These are phyloP conservation scores for Trichosporon sp. DNA, from an alignment of 1,284 basidiomycete species.

Conservation along the genomic window DNA sequence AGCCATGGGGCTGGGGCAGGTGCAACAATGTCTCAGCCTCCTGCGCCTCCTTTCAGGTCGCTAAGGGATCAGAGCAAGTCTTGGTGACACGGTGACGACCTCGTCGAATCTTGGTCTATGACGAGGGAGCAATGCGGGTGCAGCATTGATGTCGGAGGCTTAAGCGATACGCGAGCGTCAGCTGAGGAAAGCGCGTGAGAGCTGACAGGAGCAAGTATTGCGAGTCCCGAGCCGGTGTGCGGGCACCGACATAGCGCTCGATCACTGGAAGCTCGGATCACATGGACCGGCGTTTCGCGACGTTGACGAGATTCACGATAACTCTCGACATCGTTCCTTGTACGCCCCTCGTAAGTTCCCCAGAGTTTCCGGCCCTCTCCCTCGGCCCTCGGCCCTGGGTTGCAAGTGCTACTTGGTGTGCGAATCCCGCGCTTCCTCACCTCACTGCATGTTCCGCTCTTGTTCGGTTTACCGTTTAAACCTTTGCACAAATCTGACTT, in stretches of 20 bases:
- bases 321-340: neutral
- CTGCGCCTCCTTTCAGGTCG: neutral
- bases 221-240: neutral
- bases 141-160: neutral
- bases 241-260: neutral
- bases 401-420: too few relatives aligned
- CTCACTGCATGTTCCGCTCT: neutral
- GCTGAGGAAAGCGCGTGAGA: neutral
- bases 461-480: neutral
- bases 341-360: neutral
- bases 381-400: neutral
- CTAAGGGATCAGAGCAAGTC: neutral
- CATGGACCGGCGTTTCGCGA: neutral
- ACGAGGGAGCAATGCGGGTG: neutral
- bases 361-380: neutral
- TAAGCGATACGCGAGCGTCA: neutral
- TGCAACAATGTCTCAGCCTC: neutral
- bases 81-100: neutral
- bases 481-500: neutral
- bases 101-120: neutral
- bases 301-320: neutral
- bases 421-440: neutral
- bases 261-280: neutral
- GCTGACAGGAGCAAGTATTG: neutral
- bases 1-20: neutral